Percentiles rank a stretch among this genome's conserved stretches.
These are phyloP conservation scores for Caloboletus inedulis DNA, from an alignment of 1,284 basidiomycete species.

Conservation along the genomic window DNA sequence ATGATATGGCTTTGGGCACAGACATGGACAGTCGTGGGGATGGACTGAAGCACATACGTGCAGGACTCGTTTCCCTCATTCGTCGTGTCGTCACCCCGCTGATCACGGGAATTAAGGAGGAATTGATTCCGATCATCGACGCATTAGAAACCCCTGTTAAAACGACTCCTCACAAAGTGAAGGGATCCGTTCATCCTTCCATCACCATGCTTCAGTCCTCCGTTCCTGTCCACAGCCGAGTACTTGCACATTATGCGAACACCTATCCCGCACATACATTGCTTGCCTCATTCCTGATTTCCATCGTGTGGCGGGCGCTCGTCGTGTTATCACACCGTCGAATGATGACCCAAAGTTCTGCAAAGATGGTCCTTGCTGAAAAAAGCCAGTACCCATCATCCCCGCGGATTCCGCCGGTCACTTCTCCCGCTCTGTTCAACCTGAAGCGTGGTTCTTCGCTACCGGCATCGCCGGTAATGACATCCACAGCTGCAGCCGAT, in stretches of 20 bases:
- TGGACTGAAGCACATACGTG: constrained; percentile 59
- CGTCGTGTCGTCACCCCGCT: constrained; percentile 64
- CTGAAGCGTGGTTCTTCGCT: constrained; percentile 68
- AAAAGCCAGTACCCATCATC: constrained; percentile 43
- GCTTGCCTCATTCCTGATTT: constrained; percentile 68
- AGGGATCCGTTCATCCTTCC: constrained; percentile 52
- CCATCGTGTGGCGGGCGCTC: constrained; percentile 66
- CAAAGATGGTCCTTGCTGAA: constrained; percentile 22
- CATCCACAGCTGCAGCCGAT: constrained; percentile 50
- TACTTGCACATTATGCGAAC: constrained; percentile 54
- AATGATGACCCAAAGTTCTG: constrained; percentile 32
- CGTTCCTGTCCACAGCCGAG: constrained; percentile 59
- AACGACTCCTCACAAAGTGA: constrained; percentile 38
- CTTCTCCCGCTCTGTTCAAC: constrained; percentile 60
- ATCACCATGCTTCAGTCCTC: constrained; percentile 53
- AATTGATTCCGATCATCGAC: constrained; percentile 58
- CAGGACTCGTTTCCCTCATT: constrained; percentile 64
- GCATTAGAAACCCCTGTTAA: constrained; percentile 50
- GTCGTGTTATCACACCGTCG: constrained; percentile 65
- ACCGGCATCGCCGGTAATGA: constrained; percentile 53
- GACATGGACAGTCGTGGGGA: constrained; percentile 62
- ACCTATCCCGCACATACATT: constrained; percentile 52
- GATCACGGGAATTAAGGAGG: constrained; percentile 56
- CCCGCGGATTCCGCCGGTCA: constrained; percentile 48
- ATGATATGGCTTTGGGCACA: constrained; percentile 57